Base-by-base conservation (phyloP, 2,329 filamentous ascomycete genomes). In the Aspergillus brasiliensis region DNA sequence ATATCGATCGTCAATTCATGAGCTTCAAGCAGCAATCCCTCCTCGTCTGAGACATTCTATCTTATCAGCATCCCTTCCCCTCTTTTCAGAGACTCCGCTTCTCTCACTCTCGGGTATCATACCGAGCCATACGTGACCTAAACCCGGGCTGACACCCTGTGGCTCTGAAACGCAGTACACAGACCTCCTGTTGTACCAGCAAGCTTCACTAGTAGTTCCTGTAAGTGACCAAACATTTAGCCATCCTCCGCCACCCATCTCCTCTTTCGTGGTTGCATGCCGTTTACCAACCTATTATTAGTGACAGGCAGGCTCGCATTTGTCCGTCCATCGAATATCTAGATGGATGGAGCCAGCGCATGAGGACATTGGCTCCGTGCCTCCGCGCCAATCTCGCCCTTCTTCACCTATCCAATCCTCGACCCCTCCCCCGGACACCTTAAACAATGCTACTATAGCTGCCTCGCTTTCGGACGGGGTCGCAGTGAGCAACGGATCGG, bases 331-430 rank as follows among this genome's bases (percentile, higher is more conserved):
- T 52, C 56, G 55, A 65, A 59, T 47, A 72, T 71, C 71, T 76
- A 69, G 61, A 77, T 77, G 75, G 74, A 77, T 77, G 75, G 75
- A 77, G 72, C 65, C 71, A 70, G 73, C 70, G 68, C 70, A 71
- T 75, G 73, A 76, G 71, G 75, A 73, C 69, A 70, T 71, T 61
- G 67, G 65, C 62, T 62, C 54, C 68, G 67, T 69, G 69, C 65
- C 71, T 67, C 68, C 57, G 64, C 67, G 65, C 65, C 69, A 67
- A 48, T 62, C 63, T 55, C 65, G 64, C 57, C 63, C 64, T 62
- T 65, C 69, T 62, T 64, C 68, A 56, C 65, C 63, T 51, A 40
- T 60, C 51, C 48, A 59, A 27, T 49, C 58, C 15, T 57, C 61
- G n/a, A 53, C 56, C 38, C 57, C 56, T 44, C 34, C 49, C 23